These are phyloP conservation scores for Solanum chacoense DNA, from an alignment of 305 asterid genomes.

Conservation along the genomic window DNA sequence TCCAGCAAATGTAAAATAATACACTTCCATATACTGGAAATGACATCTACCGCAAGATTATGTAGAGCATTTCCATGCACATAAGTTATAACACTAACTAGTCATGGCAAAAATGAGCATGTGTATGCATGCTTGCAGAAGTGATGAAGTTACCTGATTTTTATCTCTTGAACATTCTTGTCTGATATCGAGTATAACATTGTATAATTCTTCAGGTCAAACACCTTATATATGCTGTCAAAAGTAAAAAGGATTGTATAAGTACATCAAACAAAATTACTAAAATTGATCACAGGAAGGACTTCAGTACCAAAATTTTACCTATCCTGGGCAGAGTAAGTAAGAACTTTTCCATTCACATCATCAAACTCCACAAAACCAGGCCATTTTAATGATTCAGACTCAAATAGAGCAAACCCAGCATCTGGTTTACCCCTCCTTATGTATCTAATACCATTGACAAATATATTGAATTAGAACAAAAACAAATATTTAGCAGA, in stretches of 20 bases:
- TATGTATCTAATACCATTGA: conserved; percentile 49
- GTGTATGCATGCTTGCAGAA: not conserved
- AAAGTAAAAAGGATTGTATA: not conserved
- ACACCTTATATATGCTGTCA: conserved; percentile 89
- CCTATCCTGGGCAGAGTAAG: conserved; percentile 95
- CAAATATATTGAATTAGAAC: not conserved
- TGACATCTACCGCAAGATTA: not conserved
- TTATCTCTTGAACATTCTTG: conserved; percentile 82
- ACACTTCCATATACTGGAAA: not conserved
- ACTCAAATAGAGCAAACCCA: conserved; percentile 93
- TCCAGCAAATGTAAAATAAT: not conserved
- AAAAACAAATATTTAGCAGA: not conserved
- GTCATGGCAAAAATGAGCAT: not conserved
- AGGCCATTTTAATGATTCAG: conserved; percentile 96
- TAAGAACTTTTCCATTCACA: conserved; percentile 92
- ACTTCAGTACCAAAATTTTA: not conserved
- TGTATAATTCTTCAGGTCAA: conserved; percentile 90
- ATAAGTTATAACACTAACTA: not conserved
- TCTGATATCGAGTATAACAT: conserved; percentile 94
- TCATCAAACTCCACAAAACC: conserved; percentile 99
- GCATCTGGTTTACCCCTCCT: conserved; percentile 92
- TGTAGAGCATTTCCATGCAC: not conserved
- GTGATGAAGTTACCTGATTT: conserved; percentile 51
- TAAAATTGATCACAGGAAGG: not conserved
- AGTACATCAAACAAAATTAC: not conserved